Evolutionary conservation across 2,329 filamentous ascomycete genomes (phyloP).

Genomic region (Sporothrix dimorphospora): DNA sequence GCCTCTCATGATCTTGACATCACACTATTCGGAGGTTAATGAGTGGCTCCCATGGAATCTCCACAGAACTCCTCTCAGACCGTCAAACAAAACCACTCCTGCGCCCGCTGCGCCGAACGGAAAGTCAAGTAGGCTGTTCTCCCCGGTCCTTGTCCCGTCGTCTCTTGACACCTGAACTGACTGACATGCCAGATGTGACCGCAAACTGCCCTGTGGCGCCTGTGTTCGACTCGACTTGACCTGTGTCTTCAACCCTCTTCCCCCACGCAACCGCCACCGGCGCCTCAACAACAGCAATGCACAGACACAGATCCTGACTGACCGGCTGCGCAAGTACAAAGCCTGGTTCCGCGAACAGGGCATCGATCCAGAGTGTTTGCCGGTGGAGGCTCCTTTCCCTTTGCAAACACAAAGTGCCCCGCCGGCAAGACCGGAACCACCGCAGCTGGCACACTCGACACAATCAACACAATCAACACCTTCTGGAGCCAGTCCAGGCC

Average conservation of each 20-base stretch:
- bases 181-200: neutral
- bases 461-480: neutral
- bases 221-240: neutral
- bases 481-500: neutral
- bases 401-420: neutral
- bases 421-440: neutral
- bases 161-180: neutral
- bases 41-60: neutral
- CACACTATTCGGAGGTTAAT: neutral
- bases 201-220: neutral
- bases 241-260: neutral
- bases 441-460: neutral
- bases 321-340: neutral
- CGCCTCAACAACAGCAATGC: neutral
- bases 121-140: conserved; percentile 1
- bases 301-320: neutral
- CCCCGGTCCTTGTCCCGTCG: no score
- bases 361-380: conserved; percentile 2
- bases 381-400: neutral
- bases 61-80: neutral
- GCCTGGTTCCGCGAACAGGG: neutral
- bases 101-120: neutral
- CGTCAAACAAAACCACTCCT: neutral
- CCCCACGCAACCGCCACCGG: neutral
- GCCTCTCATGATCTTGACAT: neutral